Percentiles rank a stretch among this genome's conserved stretches.
Conservation (phyloP, 2,329 filamentous ascomycete species). For the Chalara sp. region DNA sequence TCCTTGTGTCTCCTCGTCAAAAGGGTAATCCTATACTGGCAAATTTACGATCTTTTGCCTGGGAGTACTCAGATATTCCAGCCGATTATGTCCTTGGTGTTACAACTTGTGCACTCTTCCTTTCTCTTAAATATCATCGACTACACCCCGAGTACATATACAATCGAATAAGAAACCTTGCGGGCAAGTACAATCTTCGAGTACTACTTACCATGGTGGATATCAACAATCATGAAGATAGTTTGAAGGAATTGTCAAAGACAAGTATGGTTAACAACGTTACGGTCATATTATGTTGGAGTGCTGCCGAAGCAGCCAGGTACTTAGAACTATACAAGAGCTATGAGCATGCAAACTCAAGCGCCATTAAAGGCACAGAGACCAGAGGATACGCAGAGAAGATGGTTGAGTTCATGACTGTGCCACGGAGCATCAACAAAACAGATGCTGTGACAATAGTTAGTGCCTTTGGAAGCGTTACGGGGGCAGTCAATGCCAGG, state of each 20-base stretch:
- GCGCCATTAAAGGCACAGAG: constrained; percentile 79
- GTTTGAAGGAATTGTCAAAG: constrained; percentile 83
- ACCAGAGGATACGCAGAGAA: constrained; percentile 78
- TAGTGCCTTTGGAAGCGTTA: constrained; percentile 83
- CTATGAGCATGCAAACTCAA: constrained; percentile 76
- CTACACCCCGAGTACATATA: constrained; percentile 98
- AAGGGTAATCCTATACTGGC: constrained; percentile 92
- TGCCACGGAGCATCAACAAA: constrained; percentile 86
- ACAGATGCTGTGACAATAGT: constrained; percentile 88
- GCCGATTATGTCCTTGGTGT: constrained; percentile 85
- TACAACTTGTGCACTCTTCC: constrained; percentile 85
- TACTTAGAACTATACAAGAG: constrained; percentile 95
- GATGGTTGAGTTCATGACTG: constrained; percentile 87
- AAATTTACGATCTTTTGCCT: constrained; percentile 72
- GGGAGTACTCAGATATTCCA: constrained; percentile 97
- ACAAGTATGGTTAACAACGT: constrained; percentile 89
- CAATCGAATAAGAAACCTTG: constrained; percentile 77
- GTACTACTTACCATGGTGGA: constrained; percentile 89
- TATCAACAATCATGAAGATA: constrained; percentile 88
- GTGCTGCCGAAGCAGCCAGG: constrained; percentile 82
- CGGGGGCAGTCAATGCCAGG: constrained; percentile 79
- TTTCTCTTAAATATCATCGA: constrained; percentile 94
- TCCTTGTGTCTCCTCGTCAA: constrained; percentile 85
- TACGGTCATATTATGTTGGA: constrained; percentile 91
- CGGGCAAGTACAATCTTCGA: constrained; percentile 79